Conservation (phyloP, 208 protist species). For the Vickermania spadyakhi region DNA sequence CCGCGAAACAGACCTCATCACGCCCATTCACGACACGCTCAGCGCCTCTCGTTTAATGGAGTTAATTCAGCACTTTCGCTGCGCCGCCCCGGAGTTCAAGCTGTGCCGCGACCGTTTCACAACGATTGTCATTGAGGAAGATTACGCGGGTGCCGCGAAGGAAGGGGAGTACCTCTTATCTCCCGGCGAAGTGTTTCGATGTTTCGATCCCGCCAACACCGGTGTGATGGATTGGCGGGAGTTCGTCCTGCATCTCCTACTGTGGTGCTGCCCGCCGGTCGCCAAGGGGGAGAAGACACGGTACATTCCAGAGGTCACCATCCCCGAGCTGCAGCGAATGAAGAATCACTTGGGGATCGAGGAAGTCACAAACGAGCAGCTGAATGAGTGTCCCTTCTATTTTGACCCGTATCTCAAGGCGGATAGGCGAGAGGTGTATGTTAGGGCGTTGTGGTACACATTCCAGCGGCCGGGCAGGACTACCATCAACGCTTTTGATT, state of each 20-base stretch:
- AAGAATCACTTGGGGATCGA: conserved; percentile 23
- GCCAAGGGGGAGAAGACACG: conserved; percentile 5
- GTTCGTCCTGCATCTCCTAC: conserved; percentile 70
- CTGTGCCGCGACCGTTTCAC: conserved; percentile 51
- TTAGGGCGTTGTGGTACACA: conserved; percentile 55
- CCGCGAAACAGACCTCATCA: conserved; percentile 10
- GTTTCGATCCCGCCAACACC: conserved; percentile 43
- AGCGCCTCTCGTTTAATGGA: conserved; percentile 35
- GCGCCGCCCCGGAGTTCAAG: conserved; percentile 61
- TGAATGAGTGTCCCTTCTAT: conserved; percentile 54
- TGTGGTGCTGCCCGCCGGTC: conserved; percentile 54
- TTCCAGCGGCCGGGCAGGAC: conserved; percentile 28
- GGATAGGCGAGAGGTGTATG: conserved; percentile 46
- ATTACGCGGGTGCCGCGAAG: conserved; percentile 43
- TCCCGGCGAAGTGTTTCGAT: conserved; percentile 38
- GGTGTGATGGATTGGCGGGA: conserved; percentile 83
- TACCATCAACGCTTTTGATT: conserved; percentile 28
- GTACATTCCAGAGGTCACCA: conserved; percentile 37
- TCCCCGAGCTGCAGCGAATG: conserved; percentile 42
- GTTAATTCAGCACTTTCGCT: conserved; percentile 51
- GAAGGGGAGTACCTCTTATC: conserved; percentile 15
- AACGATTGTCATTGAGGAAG: conserved; percentile 30
- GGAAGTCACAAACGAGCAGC: conserved; percentile 30
- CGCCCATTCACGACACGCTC: conserved; percentile 50
- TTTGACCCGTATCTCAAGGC: conserved; percentile 36